Evolutionary conservation across 306 rosid genomes (phyloP), one percentile per base, ranked within the genome.

Genomic region (Cyamopsis tetragonoloba): DNA sequence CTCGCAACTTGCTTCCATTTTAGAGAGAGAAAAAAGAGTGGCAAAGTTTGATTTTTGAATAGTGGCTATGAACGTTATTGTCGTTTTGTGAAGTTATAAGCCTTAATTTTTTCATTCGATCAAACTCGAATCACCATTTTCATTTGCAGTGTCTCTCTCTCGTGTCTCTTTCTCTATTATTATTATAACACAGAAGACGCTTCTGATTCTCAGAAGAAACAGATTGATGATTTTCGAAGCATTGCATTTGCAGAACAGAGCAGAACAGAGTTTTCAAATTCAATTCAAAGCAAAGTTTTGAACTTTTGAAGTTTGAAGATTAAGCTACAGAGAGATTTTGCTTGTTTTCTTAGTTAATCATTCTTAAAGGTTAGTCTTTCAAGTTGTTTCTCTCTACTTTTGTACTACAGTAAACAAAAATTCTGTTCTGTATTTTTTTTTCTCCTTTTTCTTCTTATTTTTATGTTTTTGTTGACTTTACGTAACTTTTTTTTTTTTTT

Each of bases 321-420:
- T 70, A 84, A 82, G 95, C 75, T 68, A 35, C 20, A 37, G 27
- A 72, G 27, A 72, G 64, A 13, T 75, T 70, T 81, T 76, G 49
- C 77, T 75, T 81, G 79, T 74, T 66, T 63, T 62, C 46, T 60
- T 75, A n/a, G 86, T 82, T 67, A 79, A 81, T 30, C 81, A 77
- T 74, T 63, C 95, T 84, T 86, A 41, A 88, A 93, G 96, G 91
- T 90, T 84, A 61, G 86, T 89, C 30, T 81, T 83, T 77, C 76
- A 73, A 17, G 20, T 42, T 63, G 20, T 44, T 26, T 18, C 37
- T 11, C 26, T 56, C 43, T 22, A 37, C 70, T 68, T 77, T 76
- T 73, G 78, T 23, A 5, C 58, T 79, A 62, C 76, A 66, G 18
- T n/a, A 57, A 35, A 24, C 12, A 20, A 65, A 80, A 61, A 47